phyloP scores from a whole-genome alignment of 805 yeast genomes.

The Ogataea sp. region DNA sequence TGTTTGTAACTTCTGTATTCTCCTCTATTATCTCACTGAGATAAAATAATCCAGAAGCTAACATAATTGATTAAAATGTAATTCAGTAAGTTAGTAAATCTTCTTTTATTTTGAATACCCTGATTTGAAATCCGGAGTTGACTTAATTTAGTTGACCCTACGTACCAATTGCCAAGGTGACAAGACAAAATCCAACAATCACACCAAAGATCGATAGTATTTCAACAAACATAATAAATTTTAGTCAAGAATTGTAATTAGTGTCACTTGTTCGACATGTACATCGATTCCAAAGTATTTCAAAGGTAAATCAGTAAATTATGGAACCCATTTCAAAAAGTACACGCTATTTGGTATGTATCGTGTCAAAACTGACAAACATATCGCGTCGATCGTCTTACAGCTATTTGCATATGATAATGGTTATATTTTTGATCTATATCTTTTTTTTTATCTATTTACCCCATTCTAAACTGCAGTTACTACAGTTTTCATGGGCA shows the following conservation, averaged over 20 bases:
- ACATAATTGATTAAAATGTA: conserved; percentile 24
- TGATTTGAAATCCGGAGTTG: not conserved
- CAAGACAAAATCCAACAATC: conserved; percentile 49
- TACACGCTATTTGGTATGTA: too few relatives aligned
- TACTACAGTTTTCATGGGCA: too few relatives aligned
- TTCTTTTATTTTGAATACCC: not conserved
- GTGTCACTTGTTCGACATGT: not conserved
- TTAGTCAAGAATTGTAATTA: not conserved
- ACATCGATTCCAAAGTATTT: not conserved
- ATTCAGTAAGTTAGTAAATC: not conserved
- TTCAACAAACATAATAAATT: conserved; percentile 45
- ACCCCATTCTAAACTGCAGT: too few relatives aligned
- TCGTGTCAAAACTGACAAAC: too few relatives aligned
- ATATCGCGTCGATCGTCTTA: too few relatives aligned
- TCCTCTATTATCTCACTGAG: conserved; percentile 91
- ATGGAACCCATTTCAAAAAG: too few relatives aligned
- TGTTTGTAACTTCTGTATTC: conserved; percentile 76
- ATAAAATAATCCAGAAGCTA: conserved; percentile 88
- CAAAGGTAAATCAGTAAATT: too few relatives aligned
- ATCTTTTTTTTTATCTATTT: too few relatives aligned
- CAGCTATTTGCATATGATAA: too few relatives aligned
- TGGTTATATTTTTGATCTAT: too few relatives aligned
- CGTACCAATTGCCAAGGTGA: conserved; percentile 41
- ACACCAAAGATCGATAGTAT: conserved; percentile 54
- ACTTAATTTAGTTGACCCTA: not conserved